phyloP scores from a whole-genome alignment of 345 rosid genomes.

The Conringia planisiliqua region DNA sequence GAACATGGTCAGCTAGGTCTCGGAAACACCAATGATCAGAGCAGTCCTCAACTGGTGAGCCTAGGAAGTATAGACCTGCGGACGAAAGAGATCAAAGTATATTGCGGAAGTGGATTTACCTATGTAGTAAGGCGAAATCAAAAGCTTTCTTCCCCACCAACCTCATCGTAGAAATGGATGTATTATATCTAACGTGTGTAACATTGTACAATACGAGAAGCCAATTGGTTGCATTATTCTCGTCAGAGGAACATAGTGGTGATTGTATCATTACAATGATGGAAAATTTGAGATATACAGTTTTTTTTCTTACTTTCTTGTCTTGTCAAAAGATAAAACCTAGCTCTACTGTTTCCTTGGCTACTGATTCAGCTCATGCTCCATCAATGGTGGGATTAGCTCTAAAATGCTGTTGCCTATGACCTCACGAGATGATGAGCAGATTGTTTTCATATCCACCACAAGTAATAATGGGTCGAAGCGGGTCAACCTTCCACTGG shows the following conservation, averaged over 20 bases:
- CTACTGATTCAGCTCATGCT: conserved; percentile 21
- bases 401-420: neutral
- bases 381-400: conserved; percentile 1
- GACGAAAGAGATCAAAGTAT: conserved; percentile 35
- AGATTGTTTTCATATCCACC: conserved; percentile 91
- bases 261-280: conserved; percentile 4
- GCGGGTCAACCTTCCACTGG: conserved; percentile 82
- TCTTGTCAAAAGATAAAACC: neutral
- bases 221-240: conserved; percentile 11
- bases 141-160: conserved; percentile 5
- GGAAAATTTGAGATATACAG: conserved; percentile 18
- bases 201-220: conserved; percentile 11
- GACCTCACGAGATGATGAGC: conserved; percentile 50
- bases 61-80: conserved; percentile 21
- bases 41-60: conserved; percentile 45
- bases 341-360: conserved; percentile 19
- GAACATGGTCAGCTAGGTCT: conserved; percentile 95
- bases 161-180: neutral
- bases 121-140: conserved; percentile 37
- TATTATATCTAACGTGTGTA: conserved; percentile 4
- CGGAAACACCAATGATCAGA: conserved; percentile 61
- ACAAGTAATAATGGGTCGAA: conserved; percentile 81
- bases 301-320: conserved; percentile 15
- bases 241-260: conserved; percentile 7
- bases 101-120: conserved; percentile 92